Base-by-base conservation (phyloP, 768 basidiomycete genomes). In the Lactarius akahatsu region DNA sequence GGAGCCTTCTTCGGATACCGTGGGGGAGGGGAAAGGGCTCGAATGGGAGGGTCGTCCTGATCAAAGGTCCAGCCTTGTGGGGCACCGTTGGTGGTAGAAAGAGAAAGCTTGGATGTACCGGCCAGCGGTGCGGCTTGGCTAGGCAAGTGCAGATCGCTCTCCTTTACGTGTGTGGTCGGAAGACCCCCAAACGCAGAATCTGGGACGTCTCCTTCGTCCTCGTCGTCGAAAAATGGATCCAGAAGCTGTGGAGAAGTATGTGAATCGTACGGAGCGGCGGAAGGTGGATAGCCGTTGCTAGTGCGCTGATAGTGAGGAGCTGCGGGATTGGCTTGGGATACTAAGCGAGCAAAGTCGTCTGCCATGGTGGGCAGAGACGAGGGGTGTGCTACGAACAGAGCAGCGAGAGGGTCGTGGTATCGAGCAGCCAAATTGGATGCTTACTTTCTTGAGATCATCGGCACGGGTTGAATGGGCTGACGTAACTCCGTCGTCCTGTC, bases 211-310 rank as follows among this genome's bases (percentile, higher is more conserved):
- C 75, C 75, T 62, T 92, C 90, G 69, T 90, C 88, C 62, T 89
- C 90, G 74, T 93, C 92, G 75, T 91, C 89, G 76, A 94, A 94
- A 76, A 94, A 94, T n/a, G 90, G 91, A 77, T 94, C 92, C 77
- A 94, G 80, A 18, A 61, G 63, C n/a, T 68, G 70, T n/a, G 70
- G 67, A 28, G 70, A 70, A 18, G 80, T 77, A 52, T 74, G 72
- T 75, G 81, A 76, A 68, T 75, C 74, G 74, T 81, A 81, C 62
- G 78, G 77, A 63, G 75, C 74, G 63, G 77, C 74, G 55, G 84
- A 79, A 34, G 88, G 87, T 18, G 88, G 87, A 74, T 90, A 89
- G 60, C 83, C 82, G 72, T 79, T 78, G 74, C 80, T 80, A 16
- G 87, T 80, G 66, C 78, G 78, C 65, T 80, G 83, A 80, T 81